A percentile compares a stretch with the other conserved stretches of the same genome.
phyloP scores from a whole-genome alignment of 2,329 filamentous ascomycete species.

The Teratosphaeria destructans region DNA sequence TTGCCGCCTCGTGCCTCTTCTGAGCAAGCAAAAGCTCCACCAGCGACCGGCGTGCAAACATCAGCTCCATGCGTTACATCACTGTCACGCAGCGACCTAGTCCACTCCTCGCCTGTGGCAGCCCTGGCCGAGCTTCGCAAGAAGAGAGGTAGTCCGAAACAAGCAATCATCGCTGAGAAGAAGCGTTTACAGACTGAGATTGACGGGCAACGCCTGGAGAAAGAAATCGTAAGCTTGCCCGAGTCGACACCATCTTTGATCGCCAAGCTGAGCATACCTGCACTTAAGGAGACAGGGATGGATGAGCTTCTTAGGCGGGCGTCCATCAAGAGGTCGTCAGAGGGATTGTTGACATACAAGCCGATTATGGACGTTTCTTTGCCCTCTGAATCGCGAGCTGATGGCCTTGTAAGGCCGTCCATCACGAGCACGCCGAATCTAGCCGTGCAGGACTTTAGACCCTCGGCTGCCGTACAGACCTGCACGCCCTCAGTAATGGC shows the following conservation, averaged over 20 bases:
- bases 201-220: background rate
- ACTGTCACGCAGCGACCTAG: background rate
- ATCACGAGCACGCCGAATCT: background rate
- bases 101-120: background rate
- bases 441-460: background rate
- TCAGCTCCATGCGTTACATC: background rate
- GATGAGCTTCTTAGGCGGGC: background rate
- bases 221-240: background rate
- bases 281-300: background rate
- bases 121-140: background rate
- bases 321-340: background rate
- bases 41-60: background rate
- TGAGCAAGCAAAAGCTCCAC: background rate
- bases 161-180: constrained; percentile 1
- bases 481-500: background rate
- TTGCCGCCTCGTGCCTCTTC: background rate
- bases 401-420: background rate
- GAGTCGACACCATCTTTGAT: background rate
- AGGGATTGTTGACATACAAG: background rate
- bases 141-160: constrained; percentile 8
- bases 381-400: background rate
- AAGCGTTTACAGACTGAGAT: background rate
- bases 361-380: background rate
- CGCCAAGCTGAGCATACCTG: background rate
- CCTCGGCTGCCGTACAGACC: background rate